phyloP scores from a whole-genome alignment of 495 filamentous ascomycete genomes.

The Hypoxylon lienhwacheense region DNA sequence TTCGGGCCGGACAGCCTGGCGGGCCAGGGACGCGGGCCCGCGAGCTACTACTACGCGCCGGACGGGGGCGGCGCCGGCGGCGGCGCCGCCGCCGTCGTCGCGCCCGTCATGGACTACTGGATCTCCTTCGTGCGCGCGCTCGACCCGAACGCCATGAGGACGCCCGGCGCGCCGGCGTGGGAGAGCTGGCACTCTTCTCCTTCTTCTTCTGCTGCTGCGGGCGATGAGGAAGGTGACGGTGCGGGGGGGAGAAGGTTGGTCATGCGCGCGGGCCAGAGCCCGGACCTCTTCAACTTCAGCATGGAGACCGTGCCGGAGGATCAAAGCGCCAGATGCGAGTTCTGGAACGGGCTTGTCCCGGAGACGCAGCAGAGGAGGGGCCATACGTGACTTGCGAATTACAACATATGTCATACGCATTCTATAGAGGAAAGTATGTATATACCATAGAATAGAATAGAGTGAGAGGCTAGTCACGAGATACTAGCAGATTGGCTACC shows the following conservation, averaged over 20 bases:
- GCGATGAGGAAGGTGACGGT: not conserved
- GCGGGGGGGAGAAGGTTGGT: constrained; percentile 29
- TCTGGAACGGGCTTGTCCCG: constrained; percentile 53
- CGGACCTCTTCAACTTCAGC: constrained; percentile 37
- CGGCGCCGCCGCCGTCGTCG: constrained; percentile 38
- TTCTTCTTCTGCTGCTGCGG: too few relatives aligned
- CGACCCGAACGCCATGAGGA: constrained; percentile 39
- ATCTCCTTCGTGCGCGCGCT: constrained; percentile 45
- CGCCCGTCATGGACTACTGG: constrained; percentile 46
- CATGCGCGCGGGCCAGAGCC: constrained; percentile 42
- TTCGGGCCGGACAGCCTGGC: constrained; percentile 46
- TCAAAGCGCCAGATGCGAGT: constrained; percentile 49
- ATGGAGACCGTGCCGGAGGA: constrained; percentile 40
- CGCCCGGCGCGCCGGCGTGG: constrained; percentile 38
- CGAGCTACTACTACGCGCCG: constrained; percentile 38
- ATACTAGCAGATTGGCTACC: too few relatives aligned
- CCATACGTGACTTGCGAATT: not conserved
- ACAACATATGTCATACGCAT: not conserved
- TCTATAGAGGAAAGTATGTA: too few relatives aligned
- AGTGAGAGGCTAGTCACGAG: too few relatives aligned
- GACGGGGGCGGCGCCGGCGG: constrained; percentile 13
- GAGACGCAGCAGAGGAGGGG: constrained; percentile 37
- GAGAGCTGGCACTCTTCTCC: too few relatives aligned
- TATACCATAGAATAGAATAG: too few relatives aligned
- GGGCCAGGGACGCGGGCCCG: constrained; percentile 8